Evolutionary conservation across 208 protist species (phyloP), one percentile per base, ranked within the genome.

Genomic region (Plasmodiophora brassicae): DNA sequence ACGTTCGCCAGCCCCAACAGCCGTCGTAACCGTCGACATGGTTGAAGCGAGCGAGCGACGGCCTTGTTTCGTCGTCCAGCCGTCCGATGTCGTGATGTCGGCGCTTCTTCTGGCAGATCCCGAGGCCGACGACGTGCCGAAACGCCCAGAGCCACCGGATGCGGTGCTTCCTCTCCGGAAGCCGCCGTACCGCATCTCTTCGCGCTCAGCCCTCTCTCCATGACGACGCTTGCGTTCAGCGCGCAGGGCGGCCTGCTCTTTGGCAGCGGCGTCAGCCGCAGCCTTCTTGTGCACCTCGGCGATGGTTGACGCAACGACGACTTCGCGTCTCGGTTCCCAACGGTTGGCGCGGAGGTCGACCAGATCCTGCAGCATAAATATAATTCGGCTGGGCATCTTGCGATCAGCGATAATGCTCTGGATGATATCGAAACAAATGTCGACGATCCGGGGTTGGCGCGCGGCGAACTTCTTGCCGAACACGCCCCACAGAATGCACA

Each of bases 271-370:
- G 10, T 78, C 65, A 36, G 5, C 14, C 10, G 65, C 65, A 5
- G 65, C 65, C 65, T 78, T 78, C n/a, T 78, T 78, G n/a, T 78
- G 65, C 32, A 78, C 65, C 41, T 78, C 65, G 65, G 65, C 65
- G n/a, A 78, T 5, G 10, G 5, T 78, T 44, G 65, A 78, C 41
- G 65, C 65, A 78, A 78, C 65, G 14, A 78, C 65, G 65, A 78
- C 65, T 32, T 78, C 65, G 32, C 65, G 5, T 14, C 65, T n/a
- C 5, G 65, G 65, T 38, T 78, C 65, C 65, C 65, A 78, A 32
- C 65, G 65, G 65, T 78, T 78, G n/a, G 5, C 20, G 5, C 65
- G 5, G 5, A 78, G n/a, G n/a, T 78, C 65, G n/a, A 78, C 65
- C 5, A 78, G 65, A 32, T 78, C 65, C n/a, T 78, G 5, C 5